phyloP scores from a whole-genome alignment of 1,284 basidiomycete genomes.

The Fomitopsis palustris region DNA sequence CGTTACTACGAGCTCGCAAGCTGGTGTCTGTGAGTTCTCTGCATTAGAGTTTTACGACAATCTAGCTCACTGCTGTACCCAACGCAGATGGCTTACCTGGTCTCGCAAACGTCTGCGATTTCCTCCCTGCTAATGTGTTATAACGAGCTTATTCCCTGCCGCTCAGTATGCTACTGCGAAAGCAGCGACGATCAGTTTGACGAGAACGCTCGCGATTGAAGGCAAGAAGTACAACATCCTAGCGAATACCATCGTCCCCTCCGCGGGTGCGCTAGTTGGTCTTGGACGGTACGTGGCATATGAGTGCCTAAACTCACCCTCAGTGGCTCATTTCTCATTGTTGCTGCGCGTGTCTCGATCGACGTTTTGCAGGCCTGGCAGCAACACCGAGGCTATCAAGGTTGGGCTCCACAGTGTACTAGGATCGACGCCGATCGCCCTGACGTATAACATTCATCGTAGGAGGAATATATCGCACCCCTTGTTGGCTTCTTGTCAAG shows the following conservation, averaged over 20 bases:
- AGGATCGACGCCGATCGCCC: background rate
- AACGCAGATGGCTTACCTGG: conserved; percentile 88
- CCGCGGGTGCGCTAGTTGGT: conserved; percentile 35
- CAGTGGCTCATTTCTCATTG: background rate
- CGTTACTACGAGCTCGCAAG: conserved; percentile 89
- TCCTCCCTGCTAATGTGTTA: background rate
- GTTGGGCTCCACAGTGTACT: conserved; percentile 29
- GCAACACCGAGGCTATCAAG: conserved; percentile 95
- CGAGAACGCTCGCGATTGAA: conserved; percentile 88
- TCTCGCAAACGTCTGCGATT: conserved; percentile 68
- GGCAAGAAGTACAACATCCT: conserved; percentile 90
- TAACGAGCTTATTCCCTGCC: background rate
- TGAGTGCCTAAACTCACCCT: background rate
- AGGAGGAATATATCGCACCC: conserved; percentile 92
- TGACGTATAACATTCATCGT: background rate
- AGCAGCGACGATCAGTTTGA: conserved; percentile 89
- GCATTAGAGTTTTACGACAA: background rate
- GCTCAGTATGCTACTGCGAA: conserved; percentile 88
- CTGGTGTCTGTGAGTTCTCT: conserved; percentile 77
- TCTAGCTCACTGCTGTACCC: conserved; percentile 1
- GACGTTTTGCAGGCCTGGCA: conserved; percentile 62
- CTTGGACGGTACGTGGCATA: conserved; percentile 18
- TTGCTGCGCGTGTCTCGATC: conserved; percentile 1
- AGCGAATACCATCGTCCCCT: conserved; percentile 87
- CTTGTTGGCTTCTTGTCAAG: conserved; percentile 91